Percentiles rank a stretch among this genome's conserved stretches.
phyloP scores from a whole-genome alignment of 2,329 filamentous ascomycete species.

The Penicillium sp. region DNA sequence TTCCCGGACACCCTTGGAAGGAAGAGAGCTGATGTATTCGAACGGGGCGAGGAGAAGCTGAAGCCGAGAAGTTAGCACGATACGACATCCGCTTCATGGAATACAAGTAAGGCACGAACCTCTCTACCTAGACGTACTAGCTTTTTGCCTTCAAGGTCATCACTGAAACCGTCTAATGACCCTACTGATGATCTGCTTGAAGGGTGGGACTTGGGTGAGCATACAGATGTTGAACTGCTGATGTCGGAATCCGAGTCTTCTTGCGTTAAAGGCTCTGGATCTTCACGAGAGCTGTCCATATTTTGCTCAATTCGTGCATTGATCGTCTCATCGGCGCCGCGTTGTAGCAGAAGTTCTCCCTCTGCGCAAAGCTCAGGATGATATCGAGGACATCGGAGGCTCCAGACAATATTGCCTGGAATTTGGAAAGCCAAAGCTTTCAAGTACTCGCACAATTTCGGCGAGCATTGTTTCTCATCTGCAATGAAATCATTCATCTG shows the following conservation, averaged over 20 bases:
- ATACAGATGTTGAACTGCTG: neutral
- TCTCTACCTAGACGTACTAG: neutral
- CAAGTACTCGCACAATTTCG: slow-evolving; percentile 7
- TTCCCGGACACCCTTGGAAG: slow-evolving; percentile 39
- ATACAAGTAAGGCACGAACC: neutral
- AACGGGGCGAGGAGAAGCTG: slow-evolving; percentile 20
- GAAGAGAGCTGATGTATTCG: slow-evolving; percentile 34
- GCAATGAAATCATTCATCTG: slow-evolving; percentile 1
- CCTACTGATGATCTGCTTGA: neutral
- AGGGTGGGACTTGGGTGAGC: neutral
- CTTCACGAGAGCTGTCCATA: neutral
- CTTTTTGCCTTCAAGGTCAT: neutral
- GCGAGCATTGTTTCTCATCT: neutral
- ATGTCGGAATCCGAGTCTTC: neutral
- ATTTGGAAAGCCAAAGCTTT: slow-evolving; percentile 12
- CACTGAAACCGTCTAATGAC: neutral
- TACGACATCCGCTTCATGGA: no score
- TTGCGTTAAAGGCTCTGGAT: neutral
- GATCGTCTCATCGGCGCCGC: neutral
- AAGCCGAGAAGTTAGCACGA: neutral
- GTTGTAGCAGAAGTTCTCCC: neutral
- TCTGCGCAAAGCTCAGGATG: slow-evolving; percentile 9
- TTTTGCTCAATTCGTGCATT: neutral
- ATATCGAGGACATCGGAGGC: slow-evolving; percentile 17
- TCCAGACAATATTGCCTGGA: slow-evolving; percentile 18